Percentiles rank a stretch among this genome's conserved stretches.
Evolutionary conservation across 2,329 filamentous ascomycete species (phyloP).

Genomic region (Simplicillium sp.): DNA sequence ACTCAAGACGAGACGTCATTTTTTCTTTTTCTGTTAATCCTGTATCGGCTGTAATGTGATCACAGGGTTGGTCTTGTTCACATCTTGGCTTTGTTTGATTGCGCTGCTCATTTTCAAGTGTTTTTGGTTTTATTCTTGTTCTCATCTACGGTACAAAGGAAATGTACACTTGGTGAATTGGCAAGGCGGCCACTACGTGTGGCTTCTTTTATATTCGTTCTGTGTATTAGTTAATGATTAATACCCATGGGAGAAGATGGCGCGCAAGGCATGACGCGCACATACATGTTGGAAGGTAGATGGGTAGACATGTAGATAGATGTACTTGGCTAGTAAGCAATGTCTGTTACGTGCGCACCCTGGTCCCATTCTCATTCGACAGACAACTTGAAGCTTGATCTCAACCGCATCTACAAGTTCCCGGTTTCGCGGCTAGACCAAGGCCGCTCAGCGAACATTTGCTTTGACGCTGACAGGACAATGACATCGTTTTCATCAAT

Average conservation of each 20-base stretch:
- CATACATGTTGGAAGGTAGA: too few species aligned
- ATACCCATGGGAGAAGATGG: neutral
- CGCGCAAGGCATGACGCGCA: too few species aligned
- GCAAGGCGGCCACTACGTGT: neutral
- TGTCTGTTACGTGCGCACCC: too few species aligned
- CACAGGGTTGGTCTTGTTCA: neutral
- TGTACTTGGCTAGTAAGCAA: too few species aligned
- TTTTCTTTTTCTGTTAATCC: neutral
- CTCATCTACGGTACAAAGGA: neutral
- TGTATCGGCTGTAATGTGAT: neutral
- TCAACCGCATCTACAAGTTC: too few species aligned
- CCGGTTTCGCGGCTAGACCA: too few species aligned
- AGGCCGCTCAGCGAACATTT: too few species aligned
- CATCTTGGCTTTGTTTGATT: neutral
- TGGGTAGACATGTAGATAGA: too few species aligned
- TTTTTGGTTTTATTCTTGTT: neutral
- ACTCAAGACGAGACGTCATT: neutral
- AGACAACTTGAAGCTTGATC: too few species aligned
- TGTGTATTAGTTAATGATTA: constrained; percentile 5
- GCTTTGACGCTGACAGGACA: too few species aligned
- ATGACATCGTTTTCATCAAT: too few species aligned
- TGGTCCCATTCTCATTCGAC: too few species aligned
- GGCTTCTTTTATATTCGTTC: neutral
- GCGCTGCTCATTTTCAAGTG: neutral
- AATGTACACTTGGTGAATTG: neutral